Base-by-base conservation (phyloP, 2,329 filamentous ascomycete genomes). In the Blastomyces parvus region DNA sequence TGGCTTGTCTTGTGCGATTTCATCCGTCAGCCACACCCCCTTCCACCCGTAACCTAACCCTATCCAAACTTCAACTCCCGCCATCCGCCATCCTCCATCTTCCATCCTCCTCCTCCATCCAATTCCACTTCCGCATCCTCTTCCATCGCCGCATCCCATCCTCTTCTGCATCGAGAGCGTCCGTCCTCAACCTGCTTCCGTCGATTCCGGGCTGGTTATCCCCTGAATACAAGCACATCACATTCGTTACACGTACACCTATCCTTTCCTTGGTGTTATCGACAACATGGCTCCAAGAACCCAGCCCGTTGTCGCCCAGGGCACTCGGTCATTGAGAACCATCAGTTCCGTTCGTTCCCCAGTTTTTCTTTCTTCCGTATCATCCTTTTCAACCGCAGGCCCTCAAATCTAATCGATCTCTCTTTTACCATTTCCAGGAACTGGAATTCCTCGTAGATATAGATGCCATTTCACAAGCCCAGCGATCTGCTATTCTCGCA, bases 391-490 rank as follows among this genome's bases (percentile, higher is more conserved):
- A 27, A 17, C 13, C 19, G 9, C 22, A 14, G 17, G 14, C n/a
- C 27, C 30, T 22, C 14, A 40, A 36, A 19, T 52, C 59, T 60
- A 46, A 40, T 58, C 33, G 22, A 53, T 53, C 48, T 55, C 52
- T 13, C 13, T 42, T 36, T 36, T 9, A 22, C 27, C 17, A 42
- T 40, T 33, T 30, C 22, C 69, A 96, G 92, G 92, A 97, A 80
- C 88, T 97, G 65, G 91, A 96, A 77, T 89, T 87, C 69, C 89
- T 97, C 65, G 84, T 90, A 69, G 92, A 96, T 74, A 86, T 88
- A 71, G 87, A 87, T 68, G 82, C 92, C 72, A 90, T 97, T 74
- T 86, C 83, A 66, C 86, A 89, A 64, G 79, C 86, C 63, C 86
- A 88, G 72, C 91, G 92, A 73, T 87, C 90, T 71, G 83, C 82